Evolutionary conservation across 179 eudicot species (phyloP), one percentile per base, ranked within the genome.

Genomic region (Carnegiea gigantea): DNA sequence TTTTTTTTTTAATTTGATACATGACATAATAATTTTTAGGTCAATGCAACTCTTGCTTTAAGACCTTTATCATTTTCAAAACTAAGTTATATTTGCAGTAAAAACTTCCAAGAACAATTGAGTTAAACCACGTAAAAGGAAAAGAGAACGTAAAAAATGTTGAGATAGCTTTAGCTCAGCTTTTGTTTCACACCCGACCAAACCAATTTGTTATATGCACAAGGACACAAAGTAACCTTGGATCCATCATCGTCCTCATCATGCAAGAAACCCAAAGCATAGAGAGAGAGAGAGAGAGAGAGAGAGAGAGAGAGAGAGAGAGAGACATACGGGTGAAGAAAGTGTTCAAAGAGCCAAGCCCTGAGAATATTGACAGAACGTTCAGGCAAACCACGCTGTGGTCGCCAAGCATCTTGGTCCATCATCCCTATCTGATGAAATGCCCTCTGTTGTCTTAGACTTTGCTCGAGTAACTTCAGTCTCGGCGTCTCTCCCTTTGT

Each of bases 371-470:
- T 93, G 83, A 96, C 98, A 12, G 97, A 92, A 0, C 98, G 90
- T 76, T 96, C 99, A 17, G 99, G 99, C 87, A 96, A 81, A 5
- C 99, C 99, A 28, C 99, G 87, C 81, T 96, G 99, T 3, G 99
- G 99, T 48, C 99, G 88, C 99, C 99, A 96, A 23, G 99, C 97
- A 74, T 94, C 97, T 79, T 91, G 93, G 11, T 96, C 98, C 97
- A 92, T 91, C 90, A 93, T 89, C 3, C 99, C 98, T 97, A 96
- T 94, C 65, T 94, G 98, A 65, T 93, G 95, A 24, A 96, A 91
- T 0, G 94, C 97, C 70, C 97, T 87, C 84, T 96, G 99, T 49
- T 96, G 96, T 81, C 99, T 88, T 0, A 94, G 78, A 76, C 92
- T 92, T 86, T 94, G 98, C 70, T 96, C 99, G 5, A 96, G 82